phyloP scores from a whole-genome alignment of 2,329 filamentous ascomycete species.

The Sporothrix inflata region DNA sequence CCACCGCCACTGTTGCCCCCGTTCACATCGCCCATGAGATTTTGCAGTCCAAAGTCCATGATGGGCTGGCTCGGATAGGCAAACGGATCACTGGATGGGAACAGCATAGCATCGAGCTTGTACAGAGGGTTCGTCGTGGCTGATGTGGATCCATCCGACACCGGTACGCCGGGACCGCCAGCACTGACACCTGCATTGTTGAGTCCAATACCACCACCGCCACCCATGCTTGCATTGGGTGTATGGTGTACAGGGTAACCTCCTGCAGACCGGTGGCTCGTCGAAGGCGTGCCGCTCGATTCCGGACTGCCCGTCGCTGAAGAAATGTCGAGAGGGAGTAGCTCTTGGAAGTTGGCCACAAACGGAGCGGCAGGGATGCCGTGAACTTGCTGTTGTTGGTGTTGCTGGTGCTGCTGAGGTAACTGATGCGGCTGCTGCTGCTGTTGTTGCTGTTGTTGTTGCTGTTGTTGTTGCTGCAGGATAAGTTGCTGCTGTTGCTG shows the following conservation, averaged over 20 bases:
- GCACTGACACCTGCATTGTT: background rate
- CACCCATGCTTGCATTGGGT: conserved; percentile 12
- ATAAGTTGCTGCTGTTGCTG: conserved; percentile 34
- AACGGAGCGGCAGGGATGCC: conserved; percentile 40
- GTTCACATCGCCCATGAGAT: conserved; percentile 10
- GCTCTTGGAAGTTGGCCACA: conserved; percentile 48
- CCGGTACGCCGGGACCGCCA: background rate
- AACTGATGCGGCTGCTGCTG: conserved; percentile 28
- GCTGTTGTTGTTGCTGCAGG: conserved; percentile 16
- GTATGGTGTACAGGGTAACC: conserved; percentile 38
- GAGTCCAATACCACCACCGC: background rate
- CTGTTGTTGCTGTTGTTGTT: conserved; percentile 32
- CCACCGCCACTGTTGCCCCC: conserved; percentile 32
- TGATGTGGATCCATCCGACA: conserved; percentile 12
- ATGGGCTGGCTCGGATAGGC: conserved; percentile 76
- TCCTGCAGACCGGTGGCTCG: conserved; percentile 38
- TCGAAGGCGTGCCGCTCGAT: conserved; percentile 39
- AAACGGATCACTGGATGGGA: conserved; percentile 76
- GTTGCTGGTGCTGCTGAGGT: background rate
- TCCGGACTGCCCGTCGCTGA: conserved; percentile 48
- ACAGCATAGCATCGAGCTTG: conserved; percentile 79
- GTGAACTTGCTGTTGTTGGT: conserved; percentile 26
- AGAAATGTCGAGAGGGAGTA: conserved; percentile 51
- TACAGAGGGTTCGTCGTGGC: conserved; percentile 55
- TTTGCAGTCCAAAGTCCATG: conserved; percentile 53